phyloP scores from a whole-genome alignment of 257 asterid species.

The Galeopsis tetrahit region DNA sequence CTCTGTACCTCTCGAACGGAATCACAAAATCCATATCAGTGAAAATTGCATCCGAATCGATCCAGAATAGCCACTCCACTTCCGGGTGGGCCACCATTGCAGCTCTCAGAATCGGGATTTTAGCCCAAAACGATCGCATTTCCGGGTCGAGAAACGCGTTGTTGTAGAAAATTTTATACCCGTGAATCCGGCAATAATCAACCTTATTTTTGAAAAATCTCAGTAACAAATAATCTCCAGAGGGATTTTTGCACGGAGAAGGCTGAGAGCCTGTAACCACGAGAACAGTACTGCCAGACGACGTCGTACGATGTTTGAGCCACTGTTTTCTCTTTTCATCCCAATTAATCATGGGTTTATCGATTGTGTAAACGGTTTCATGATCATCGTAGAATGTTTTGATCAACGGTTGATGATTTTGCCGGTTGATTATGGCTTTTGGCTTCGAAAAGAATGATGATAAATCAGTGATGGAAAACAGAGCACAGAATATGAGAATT shows the following conservation, averaged over 20 bases:
- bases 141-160: conserved; percentile 56
- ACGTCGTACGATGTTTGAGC: conserved; percentile 52
- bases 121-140: conserved; percentile 73
- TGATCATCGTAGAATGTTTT: conserved; percentile 74
- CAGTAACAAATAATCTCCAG: conserved; percentile 65
- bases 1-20: conserved; percentile 64
- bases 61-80: conserved; percentile 77
- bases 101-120: conserved; percentile 63
- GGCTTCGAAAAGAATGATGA: conserved; percentile 38
- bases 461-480: conserved; percentile 19
- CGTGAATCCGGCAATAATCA: conserved; percentile 74
- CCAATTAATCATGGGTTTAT: conserved; percentile 63
- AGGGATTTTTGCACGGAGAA: conserved; percentile 55
- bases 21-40: conserved; percentile 83
- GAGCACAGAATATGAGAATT: no score
- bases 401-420: conserved; percentile 38
- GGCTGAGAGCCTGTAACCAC: conserved; percentile 83
- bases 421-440: neutral
- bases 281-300: conserved; percentile 43
- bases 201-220: conserved; percentile 78
- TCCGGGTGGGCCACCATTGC: conserved; percentile 89
- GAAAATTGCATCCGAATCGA: conserved; percentile 80
- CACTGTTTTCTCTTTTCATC: conserved; percentile 65
- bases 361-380: conserved; percentile 51
- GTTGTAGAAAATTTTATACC: conserved; percentile 62